These are phyloP conservation scores for Hymenoscyphus repandus DNA, from an alignment of 2,329 filamentous ascomycete genomes.

Conservation along the genomic window DNA sequence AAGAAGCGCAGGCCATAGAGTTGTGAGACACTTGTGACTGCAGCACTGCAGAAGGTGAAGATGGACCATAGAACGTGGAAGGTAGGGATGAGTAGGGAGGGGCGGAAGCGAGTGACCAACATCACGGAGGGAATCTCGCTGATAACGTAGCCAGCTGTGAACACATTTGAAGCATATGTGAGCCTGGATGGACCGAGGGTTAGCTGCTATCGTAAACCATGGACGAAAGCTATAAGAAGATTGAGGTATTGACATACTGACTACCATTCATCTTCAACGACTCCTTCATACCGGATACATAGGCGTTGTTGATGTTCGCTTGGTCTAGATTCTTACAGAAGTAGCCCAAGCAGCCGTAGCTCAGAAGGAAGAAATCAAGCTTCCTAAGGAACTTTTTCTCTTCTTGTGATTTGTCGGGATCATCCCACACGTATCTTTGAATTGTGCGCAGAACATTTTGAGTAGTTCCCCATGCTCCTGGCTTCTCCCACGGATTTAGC, in stretches of 20 bases:
- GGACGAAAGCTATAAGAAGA: too few relatives aligned
- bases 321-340: conserved; percentile 42
- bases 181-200: conserved; percentile 23
- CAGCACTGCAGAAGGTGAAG: conserved; percentile 21
- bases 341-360: conserved; percentile 40
- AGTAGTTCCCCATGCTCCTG: conserved; percentile 10
- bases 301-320: conserved; percentile 33
- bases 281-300: conserved; percentile 45
- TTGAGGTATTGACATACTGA: conserved; percentile 42
- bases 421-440: conserved; percentile 29
- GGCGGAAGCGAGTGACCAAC: conserved; percentile 17
- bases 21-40: conserved; percentile 31
- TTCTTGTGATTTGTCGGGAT: conserved; percentile 28
- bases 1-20: conserved; percentile 40
- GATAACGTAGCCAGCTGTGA: conserved; percentile 38
- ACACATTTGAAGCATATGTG: conserved; percentile 47
- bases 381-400: conserved; percentile 44
- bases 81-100: conserved; percentile 23
- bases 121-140: conserved; percentile 26
- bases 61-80: conserved; percentile 24
- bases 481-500: conserved; percentile 16
- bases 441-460: conserved; percentile 14
- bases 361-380: conserved; percentile 44
- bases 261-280: conserved; percentile 43
- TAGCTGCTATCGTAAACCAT: background rate